These are phyloP conservation scores for Botrytis porri DNA, from an alignment of 2,329 filamentous ascomycete genomes.

Conservation along the genomic window DNA sequence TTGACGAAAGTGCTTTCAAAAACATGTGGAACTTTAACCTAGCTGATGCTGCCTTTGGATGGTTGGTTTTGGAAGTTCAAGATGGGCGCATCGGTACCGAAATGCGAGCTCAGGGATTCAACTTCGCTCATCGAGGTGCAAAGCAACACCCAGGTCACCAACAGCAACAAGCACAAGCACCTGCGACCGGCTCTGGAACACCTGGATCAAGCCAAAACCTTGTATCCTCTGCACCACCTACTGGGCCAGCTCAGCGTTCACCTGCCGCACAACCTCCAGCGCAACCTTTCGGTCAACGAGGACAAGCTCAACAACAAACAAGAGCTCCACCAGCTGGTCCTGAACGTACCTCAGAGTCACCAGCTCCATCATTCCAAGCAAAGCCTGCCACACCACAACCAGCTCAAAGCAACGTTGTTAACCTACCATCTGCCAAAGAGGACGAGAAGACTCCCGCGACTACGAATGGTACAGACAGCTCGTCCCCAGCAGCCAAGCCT, in stretches of 20 bases:
- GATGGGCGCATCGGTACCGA: constrained; percentile 95
- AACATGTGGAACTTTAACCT: constrained; percentile 99
- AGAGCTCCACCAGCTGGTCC: constrained; percentile 34
- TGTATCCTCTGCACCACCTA: constrained; percentile 35
- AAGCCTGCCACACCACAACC: constrained; percentile 51
- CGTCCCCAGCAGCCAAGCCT: constrained; percentile 60
- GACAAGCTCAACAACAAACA: constrained; percentile 35
- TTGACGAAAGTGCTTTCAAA: constrained; percentile 99
- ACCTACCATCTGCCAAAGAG: constrained; percentile 47
- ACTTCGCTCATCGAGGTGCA: constrained; percentile 91
- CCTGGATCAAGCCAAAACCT: constrained; percentile 38
- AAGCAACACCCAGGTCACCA: constrained; percentile 60
- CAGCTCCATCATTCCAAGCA: constrained; percentile 33
- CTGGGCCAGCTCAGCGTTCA: constrained; percentile 35
- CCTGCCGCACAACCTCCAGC: constrained; percentile 31
- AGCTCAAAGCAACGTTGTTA: constrained; percentile 36
- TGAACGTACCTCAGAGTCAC: constrained; percentile 36
- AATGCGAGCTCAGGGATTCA: constrained; percentile 98
- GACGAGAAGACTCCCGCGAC: constrained; percentile 50
- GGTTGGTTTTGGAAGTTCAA: constrained; percentile 91
- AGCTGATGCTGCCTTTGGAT: constrained; percentile 95
- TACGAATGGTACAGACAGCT: constrained; percentile 47
- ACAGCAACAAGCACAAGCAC: constrained; percentile 33
- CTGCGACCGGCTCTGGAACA: constrained; percentile 39
- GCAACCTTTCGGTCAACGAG: constrained; percentile 33